These are phyloP conservation scores for Xerophyta viscosa DNA, from an alignment of 106 monocot species.

Conservation along the genomic window DNA sequence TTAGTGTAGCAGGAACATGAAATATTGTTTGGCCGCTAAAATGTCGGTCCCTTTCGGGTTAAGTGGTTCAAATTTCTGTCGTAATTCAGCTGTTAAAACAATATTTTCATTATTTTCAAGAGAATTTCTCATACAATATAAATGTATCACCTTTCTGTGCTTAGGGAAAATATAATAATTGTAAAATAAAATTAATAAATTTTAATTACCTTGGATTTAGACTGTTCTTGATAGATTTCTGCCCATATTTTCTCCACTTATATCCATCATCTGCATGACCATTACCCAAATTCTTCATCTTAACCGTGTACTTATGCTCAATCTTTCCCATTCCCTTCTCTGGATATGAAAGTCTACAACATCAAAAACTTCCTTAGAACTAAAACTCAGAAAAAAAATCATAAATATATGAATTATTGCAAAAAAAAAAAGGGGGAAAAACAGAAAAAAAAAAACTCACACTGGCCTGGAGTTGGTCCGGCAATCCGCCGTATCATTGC, in stretches of 20 bases:
- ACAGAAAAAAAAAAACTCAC: not conserved
- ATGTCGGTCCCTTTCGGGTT: too few relatives aligned
- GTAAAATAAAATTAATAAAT: not conserved
- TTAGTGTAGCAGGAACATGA: too few relatives aligned
- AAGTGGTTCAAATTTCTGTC: too few relatives aligned
- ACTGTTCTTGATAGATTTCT: conserved; percentile 74
- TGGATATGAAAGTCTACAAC: conserved; percentile 47
- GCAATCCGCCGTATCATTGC: not conserved
- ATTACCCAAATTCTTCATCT: conserved; percentile 50
- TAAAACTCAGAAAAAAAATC: not conserved
- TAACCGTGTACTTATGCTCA: conserved; percentile 77
- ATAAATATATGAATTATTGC: too few relatives aligned
- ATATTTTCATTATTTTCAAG: too few relatives aligned
- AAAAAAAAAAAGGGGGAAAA: too few relatives aligned
- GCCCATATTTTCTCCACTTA: conserved; percentile 81
- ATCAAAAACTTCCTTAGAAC: not conserved
- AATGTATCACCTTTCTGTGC: too few relatives aligned
- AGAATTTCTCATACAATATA: too few relatives aligned
- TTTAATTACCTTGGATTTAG: conserved; percentile 52
- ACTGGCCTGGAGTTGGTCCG: conserved; percentile 8
- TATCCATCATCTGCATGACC: conserved; percentile 64
- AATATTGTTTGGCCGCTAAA: too few relatives aligned
- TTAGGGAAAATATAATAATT: not conserved
- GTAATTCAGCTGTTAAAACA: too few relatives aligned
- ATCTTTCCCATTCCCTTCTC: conserved; percentile 65